phyloP scores from a whole-genome alignment of 1,139 yeast species.

The Suhomyces choctaworum region DNA sequence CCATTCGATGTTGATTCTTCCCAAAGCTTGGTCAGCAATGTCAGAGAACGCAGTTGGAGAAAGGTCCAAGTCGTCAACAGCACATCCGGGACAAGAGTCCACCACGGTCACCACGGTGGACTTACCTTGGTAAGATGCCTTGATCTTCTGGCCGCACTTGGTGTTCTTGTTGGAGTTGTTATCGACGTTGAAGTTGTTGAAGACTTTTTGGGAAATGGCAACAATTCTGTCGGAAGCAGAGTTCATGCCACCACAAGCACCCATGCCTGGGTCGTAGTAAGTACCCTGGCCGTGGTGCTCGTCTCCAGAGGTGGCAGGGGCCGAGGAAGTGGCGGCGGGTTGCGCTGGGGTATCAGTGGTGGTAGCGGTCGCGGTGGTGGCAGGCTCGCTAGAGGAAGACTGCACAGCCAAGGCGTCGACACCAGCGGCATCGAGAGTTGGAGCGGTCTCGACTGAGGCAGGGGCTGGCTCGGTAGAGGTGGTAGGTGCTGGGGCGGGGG shows the following conservation, averaged over 20 bases:
- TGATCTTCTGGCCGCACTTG: constrained; percentile 44
- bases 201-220: constrained; percentile 41
- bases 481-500: constrained; percentile 8
- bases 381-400: constrained; percentile 6
- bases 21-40: constrained; percentile 41
- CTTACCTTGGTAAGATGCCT: constrained; percentile 40
- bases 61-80: constrained; percentile 41
- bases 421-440: constrained; percentile 1
- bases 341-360: constrained; percentile 20
- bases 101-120: constrained; percentile 46
- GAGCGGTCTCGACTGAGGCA: neutral
- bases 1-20: constrained; percentile 48
- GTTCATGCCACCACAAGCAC: constrained; percentile 59
- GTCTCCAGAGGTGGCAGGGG: constrained; percentile 19
- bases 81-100: constrained; percentile 46
- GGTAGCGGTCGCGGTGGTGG: constrained; percentile 13
- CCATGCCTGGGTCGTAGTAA: constrained; percentile 57
- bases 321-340: constrained; percentile 18
- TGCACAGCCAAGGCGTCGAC: constrained; percentile 2
- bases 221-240: constrained; percentile 50
- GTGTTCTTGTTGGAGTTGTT: constrained; percentile 46
- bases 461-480: constrained; percentile 4
- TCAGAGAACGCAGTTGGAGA: constrained; percentile 45
- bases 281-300: constrained; percentile 56
- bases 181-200: constrained; percentile 30